These are phyloP conservation scores for Taiozyma onychis DNA, from an alignment of 1,139 yeast genomes.

Conservation along the genomic window DNA sequence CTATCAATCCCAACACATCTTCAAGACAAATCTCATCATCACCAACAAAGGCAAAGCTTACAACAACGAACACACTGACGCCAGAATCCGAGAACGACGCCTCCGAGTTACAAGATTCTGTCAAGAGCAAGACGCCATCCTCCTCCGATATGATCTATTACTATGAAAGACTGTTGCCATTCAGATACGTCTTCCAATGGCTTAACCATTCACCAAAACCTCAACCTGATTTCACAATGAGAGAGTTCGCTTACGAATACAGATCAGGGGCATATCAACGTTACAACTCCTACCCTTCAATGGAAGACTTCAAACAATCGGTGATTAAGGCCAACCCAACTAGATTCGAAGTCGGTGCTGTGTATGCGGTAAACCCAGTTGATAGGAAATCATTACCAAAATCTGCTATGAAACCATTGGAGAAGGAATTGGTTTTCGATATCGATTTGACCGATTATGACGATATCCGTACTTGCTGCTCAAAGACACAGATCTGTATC, in stretches of 20 bases:
- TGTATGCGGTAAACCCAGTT: slow-evolving; percentile 79
- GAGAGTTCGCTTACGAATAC: slow-evolving; percentile 92
- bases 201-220: slow-evolving; percentile 78
- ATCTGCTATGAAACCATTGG: slow-evolving; percentile 70
- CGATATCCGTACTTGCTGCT: slow-evolving; percentile 88
- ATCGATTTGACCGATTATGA: slow-evolving; percentile 98
- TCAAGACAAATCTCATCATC: slow-evolving; percentile 15
- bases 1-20: slow-evolving; percentile 14
- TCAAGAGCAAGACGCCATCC: slow-evolving; percentile 34
- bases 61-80: background rate
- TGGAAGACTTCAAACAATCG: slow-evolving; percentile 70
- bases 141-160: slow-evolving; percentile 68
- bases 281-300: slow-evolving; percentile 66
- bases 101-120: background rate
- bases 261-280: slow-evolving; percentile 84
- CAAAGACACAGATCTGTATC: slow-evolving; percentile 74
- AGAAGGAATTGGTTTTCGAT: slow-evolving; percentile 90
- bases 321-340: slow-evolving; percentile 75
- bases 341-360: slow-evolving; percentile 94
- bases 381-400: slow-evolving; percentile 79
- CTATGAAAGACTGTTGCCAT: slow-evolving; percentile 69
- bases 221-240: slow-evolving; percentile 65
- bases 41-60: slow-evolving; percentile 12
- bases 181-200: slow-evolving; percentile 78
- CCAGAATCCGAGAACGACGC: slow-evolving; percentile 3